Evolutionary conservation across 2,329 filamentous ascomycete genomes (phyloP).

Genomic region (Rutstroemia sp.): DNA sequence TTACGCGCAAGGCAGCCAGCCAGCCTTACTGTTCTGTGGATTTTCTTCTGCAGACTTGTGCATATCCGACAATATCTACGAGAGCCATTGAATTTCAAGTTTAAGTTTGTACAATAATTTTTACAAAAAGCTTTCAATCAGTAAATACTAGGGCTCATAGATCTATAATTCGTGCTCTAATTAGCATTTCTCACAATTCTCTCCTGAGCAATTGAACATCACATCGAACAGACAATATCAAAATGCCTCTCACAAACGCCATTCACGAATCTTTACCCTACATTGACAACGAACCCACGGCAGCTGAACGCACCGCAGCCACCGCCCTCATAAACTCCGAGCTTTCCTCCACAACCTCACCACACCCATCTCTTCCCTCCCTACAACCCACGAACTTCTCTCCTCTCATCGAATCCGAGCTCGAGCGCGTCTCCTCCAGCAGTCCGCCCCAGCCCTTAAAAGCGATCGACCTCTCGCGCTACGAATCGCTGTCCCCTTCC

Average conservation of each 20-base stretch:
- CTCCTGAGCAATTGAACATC: not conserved
- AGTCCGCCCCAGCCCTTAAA: conserved; percentile 30
- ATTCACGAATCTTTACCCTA: conserved; percentile 35
- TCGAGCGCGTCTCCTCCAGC: conserved; percentile 29
- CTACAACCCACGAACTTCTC: conserved; percentile 56
- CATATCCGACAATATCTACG: not conserved
- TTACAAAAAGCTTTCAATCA: too few species aligned
- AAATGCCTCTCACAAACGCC: conserved; percentile 24
- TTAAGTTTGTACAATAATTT: too few species aligned
- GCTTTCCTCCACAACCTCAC: conserved; percentile 30
- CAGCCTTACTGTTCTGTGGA: not conserved
- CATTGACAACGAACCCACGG: conserved; percentile 68
- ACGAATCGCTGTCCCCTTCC: conserved; percentile 47
- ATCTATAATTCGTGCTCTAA: too few species aligned
- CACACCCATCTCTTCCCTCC: conserved; percentile 36
- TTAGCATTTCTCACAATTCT: not conserved
- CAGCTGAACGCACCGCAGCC: conserved; percentile 56
- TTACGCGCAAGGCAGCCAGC: conserved; percentile 8
- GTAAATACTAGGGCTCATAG: too few species aligned
- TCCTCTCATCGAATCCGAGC: conserved; percentile 58
- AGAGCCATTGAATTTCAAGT: not conserved
- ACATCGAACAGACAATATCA: not conserved
- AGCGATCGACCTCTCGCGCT: conserved; percentile 55
- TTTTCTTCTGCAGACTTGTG: not conserved
- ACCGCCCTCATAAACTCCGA: conserved; percentile 64